Percentiles rank a stretch among this genome's conserved stretches.
Evolutionary conservation across 495 filamentous ascomycete species (phyloP).

Genomic region (Trichoderma erinaceum): DNA sequence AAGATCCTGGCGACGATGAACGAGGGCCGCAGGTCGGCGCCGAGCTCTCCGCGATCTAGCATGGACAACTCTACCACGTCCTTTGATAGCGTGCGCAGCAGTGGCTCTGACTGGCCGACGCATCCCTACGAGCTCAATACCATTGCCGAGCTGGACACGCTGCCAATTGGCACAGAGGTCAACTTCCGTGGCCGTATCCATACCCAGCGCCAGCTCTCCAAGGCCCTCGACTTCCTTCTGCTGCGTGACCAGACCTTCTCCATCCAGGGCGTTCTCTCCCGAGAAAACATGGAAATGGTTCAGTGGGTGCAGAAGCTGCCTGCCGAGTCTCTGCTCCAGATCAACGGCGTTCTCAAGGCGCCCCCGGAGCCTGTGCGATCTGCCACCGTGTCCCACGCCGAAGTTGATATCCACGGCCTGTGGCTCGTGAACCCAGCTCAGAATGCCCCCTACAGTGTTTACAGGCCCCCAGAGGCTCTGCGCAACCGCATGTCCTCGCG

Average conservation of each 20-base stretch:
- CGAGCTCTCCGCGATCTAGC: constrained; percentile 16
- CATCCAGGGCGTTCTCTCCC: constrained; percentile 71
- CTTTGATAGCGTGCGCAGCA: constrained; percentile 2
- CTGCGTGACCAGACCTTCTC: constrained; percentile 75
- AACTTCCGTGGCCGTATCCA: constrained; percentile 80
- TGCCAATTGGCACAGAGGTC: constrained; percentile 54
- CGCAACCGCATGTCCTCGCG: constrained; percentile 51
- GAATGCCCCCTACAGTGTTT: constrained; percentile 20
- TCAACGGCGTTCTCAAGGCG: constrained; percentile 68
- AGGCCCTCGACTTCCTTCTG: constrained; percentile 83
- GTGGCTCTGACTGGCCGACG: constrained; percentile 22
- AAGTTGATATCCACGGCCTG: constrained; percentile 52
- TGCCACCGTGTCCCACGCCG: constrained; percentile 7
- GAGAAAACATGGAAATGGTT: constrained; percentile 52
- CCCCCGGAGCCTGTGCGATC: constrained; percentile 58
- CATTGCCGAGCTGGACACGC: constrained; percentile 27
- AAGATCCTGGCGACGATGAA: constrained; percentile 23
- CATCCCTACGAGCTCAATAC: constrained; percentile 16
- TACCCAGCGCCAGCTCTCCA: constrained; percentile 75
- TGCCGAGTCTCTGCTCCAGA: constrained; percentile 71
- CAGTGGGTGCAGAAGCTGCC: constrained; percentile 79
- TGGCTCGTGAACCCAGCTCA: constrained; percentile 26
- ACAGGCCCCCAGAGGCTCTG: constrained; percentile 21
- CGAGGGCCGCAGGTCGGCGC: constrained; percentile 23
- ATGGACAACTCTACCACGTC: constrained; percentile 11